Base-by-base conservation (phyloP, 345 rosid species). In the Eucalyptus lansdowneana region DNA sequence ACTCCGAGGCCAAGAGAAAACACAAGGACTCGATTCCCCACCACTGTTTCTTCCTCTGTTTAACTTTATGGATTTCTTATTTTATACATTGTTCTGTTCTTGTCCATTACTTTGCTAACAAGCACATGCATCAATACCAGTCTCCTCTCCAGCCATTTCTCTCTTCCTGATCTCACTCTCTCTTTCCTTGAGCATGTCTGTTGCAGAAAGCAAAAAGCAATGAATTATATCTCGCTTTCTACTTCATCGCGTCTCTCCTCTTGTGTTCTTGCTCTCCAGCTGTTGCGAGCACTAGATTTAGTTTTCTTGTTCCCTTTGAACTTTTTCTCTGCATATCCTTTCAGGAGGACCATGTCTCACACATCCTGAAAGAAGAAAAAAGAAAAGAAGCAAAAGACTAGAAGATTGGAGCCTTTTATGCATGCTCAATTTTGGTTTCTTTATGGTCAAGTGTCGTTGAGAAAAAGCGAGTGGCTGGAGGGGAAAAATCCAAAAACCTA, bases 171-270 rank as follows among this genome's bases (percentile, higher is more conserved):
- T 34, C 44, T 72, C 81, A 3, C 45, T 69, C 80, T 69, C 69
- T 89, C 88, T 90, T 88, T 58, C 87, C 91, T 86, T 86, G 92
- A 91, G 94, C 95, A 93, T 93, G 95, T 93, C 93, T 91, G 92
- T 90, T 91, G 90, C 92, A 90, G 88, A 90, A 86, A 86, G 40
- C 14, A 14, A 45, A 31, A 50, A 17, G 60, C 44, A 25, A 50
- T 51, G 56, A 86, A 87, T 90, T 89, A 90, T 69, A 86, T 80
- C 87, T 86, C 87, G 80, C 83, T 37, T 76, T 90, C 88, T 88
- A 45, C 72, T 87, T 89, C 83, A 31, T 19, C 44, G 45, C 85
- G 50, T 47, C 86, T 88, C 91, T 76, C 22, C 83, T 76, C 91
- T 89, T 88, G 76, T 76, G 60, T 58, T 65, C 94, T 90, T 88